A percentile compares a stretch with the other conserved stretches of the same genome.
Conservation (phyloP, 2,329 filamentous ascomycete genomes). For the Aspergillus amoenus region DNA sequence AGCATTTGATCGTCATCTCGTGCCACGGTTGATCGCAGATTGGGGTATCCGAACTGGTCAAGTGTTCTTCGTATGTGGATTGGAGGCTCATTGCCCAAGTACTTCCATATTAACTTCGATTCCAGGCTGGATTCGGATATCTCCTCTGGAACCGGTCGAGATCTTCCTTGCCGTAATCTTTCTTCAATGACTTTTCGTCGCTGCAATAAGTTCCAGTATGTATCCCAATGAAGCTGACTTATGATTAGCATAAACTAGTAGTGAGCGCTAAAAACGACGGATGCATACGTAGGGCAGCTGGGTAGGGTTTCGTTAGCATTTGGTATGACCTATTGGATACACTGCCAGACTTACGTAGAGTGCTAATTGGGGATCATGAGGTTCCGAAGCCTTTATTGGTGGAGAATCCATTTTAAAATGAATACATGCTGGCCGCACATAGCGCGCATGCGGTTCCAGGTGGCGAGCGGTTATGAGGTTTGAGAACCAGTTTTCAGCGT, state of each 20-base stretch:
- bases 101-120: slow-evolving; percentile 62
- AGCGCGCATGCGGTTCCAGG: slow-evolving; percentile 41
- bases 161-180: slow-evolving; percentile 54
- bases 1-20: slow-evolving; percentile 67
- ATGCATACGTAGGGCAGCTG: slow-evolving; percentile 31
- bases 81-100: slow-evolving; percentile 60
- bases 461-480: slow-evolving; percentile 39
- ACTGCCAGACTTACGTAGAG: slow-evolving; percentile 27
- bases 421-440: slow-evolving; percentile 37
- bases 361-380: slow-evolving; percentile 27
- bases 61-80: slow-evolving; percentile 62
- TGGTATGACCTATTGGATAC: neutral
- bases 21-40: slow-evolving; percentile 58
- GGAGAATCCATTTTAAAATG: slow-evolving; percentile 28
- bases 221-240: slow-evolving; percentile 61
- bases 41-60: slow-evolving; percentile 65
- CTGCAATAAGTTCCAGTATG: slow-evolving; percentile 58
- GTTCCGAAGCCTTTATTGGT: slow-evolving; percentile 9
- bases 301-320: neutral
- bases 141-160: slow-evolving; percentile 55
- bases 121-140: slow-evolving; percentile 58
- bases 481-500: slow-evolving; percentile 37
- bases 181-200: slow-evolving; percentile 57
- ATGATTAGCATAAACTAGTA: neutral
- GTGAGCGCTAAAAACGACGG: accelerated